Evolutionary conservation across 441 rosid species (phyloP), one percentile per base, ranked within the genome.

Genomic region (Eugenia klotzschiana): DNA sequence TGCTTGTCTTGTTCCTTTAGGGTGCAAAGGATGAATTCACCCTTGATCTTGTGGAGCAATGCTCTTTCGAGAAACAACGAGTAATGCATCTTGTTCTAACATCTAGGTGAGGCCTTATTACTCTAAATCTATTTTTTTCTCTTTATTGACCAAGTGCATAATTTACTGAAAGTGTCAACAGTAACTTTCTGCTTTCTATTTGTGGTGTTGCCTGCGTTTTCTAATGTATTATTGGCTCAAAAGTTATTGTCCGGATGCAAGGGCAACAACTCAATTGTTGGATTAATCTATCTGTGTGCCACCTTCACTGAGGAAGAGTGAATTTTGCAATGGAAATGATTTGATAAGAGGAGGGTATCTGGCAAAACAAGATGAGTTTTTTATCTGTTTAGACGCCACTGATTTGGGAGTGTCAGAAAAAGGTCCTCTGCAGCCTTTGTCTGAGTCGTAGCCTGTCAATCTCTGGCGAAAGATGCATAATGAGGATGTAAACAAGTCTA

Each of bases 11-110:
- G 55, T 79, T 86, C 50, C 87, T 86, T 86, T 86, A 95, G 99
- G 97, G 90, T 80, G 98, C 92, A 79, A 93, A 88, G 89, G 96
- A 94, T 86, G 98, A 97, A 89, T 95, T 97, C 87, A 94, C 98
- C 55, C 98, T 97, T 86, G 99, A 97, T 92, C 98, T 97, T 79
- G 98, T 97, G 81, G 99, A 97, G 89, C 99, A 97, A 82, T 97
- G 98, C 89, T 92, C 98, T 26, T 97, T 95, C 93, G 98, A 95
- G 91, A 97, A 97, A 92, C 98, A 97, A 87, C 92, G 92, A 11
- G 93, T 95, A 50, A 92, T 97, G 98, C 98, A 95, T 89, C 96
- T 97, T 52, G 95, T 94, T 85, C 89, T 91, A 92, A 92, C 94
- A 90, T 97, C 98, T 60, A 91, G 93, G 99, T 93, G 90, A 89